These are phyloP conservation scores for Echinochloa phyllopogon DNA, from an alignment of 176 grass and related monocot species.

Conservation along the genomic window DNA sequence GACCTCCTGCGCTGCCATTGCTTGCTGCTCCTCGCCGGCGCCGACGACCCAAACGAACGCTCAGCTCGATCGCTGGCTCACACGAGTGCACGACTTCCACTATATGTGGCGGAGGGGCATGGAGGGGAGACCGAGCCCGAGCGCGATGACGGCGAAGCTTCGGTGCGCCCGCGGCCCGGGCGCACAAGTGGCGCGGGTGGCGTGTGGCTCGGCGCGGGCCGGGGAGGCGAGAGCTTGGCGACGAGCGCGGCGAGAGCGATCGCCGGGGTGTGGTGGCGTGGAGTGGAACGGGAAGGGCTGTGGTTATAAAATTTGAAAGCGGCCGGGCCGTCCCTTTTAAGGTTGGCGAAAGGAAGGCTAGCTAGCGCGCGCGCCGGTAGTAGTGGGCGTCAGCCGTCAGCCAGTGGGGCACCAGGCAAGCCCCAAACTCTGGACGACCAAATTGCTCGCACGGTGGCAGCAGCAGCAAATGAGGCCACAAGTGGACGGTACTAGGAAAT, in stretches of 20 bases:
- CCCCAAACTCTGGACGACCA: not conserved
- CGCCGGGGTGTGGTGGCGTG: not conserved
- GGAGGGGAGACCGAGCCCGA: not conserved
- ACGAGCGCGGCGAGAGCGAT: slow-evolving; percentile 34
- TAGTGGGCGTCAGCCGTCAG: slow-evolving; percentile 24
- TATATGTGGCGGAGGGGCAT: not conserved
- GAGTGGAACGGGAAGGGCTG: not conserved
- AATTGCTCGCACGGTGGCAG: slow-evolving; percentile 16
- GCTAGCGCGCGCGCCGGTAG: not conserved
- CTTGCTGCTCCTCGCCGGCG: not conserved
- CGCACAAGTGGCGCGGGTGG: slow-evolving; percentile 14
- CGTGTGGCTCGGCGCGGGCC: slow-evolving; percentile 7
- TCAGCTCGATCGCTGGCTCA: not conserved
- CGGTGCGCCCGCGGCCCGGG: not conserved
- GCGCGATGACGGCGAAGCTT: slow-evolving; percentile 18
- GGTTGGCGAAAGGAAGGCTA: slow-evolving; percentile 11
- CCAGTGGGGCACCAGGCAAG: not conserved
- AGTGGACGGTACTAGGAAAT: not conserved
- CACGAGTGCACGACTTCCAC: not conserved
- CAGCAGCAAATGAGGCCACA: not conserved
- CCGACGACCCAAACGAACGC: not conserved
- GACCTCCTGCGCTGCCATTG: slow-evolving; percentile 60
- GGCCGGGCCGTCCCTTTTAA: slow-evolving; percentile 46
- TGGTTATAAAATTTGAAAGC: slow-evolving; percentile 42
- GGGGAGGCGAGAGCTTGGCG: not conserved